Evolutionary conservation across 768 basidiomycete genomes (phyloP).

Genomic region (Mrakia hoshinonis): DNA sequence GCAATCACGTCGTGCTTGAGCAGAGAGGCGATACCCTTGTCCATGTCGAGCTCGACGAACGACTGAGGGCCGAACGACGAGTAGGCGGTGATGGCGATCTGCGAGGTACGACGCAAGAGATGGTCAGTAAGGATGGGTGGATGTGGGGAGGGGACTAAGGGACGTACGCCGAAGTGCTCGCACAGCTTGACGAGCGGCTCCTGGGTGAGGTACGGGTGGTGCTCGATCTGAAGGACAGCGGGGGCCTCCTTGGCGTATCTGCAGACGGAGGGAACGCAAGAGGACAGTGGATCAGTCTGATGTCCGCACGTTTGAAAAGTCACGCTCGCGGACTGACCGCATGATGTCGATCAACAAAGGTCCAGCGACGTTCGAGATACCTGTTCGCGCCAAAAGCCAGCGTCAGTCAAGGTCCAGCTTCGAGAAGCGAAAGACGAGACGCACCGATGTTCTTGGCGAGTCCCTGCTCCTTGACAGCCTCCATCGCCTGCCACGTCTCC

Average conservation of each 20-base stretch:
- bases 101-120: too few relatives aligned
- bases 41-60: constrained; percentile 59
- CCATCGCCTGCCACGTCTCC: constrained; percentile 78
- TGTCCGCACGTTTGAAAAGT: too few relatives aligned
- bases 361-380: constrained; percentile 50
- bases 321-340: too few relatives aligned
- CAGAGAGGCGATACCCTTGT: constrained; percentile 42
- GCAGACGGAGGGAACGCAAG: constrained; percentile 64
- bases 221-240: constrained; percentile 59
- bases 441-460: constrained; percentile 71
- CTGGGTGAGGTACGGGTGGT: constrained; percentile 23
- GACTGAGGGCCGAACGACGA: constrained; percentile 67
- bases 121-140: too few relatives aligned
- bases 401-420: too few relatives aligned
- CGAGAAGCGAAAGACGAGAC: too few relatives aligned
- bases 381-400: too few relatives aligned
- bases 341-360: constrained; percentile 7
- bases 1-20: constrained; percentile 27
- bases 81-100: constrained; percentile 70
- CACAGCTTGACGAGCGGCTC: constrained; percentile 61
- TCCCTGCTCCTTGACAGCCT: constrained; percentile 63
- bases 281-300: too few relatives aligned
- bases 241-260: constrained; percentile 73
- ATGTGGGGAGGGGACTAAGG: too few relatives aligned
- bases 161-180: constrained; percentile 56